Conservation (phyloP, 2,329 filamentous ascomycete species). For the Colletotrichum liriopes region DNA sequence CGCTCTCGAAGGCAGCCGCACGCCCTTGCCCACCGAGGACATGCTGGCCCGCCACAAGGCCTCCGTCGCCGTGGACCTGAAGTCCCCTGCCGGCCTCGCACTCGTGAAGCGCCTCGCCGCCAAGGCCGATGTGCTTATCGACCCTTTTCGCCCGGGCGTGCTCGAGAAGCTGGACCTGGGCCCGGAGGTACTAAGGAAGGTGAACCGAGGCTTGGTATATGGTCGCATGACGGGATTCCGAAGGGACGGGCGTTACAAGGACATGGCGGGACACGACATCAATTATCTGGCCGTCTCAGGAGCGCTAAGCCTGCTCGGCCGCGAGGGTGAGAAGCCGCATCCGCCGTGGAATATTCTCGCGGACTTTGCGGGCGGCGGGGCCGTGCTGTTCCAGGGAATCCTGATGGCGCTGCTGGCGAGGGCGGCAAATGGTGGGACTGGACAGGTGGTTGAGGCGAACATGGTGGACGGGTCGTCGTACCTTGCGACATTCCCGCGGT, state of each 20-base stretch:
- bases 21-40: conserved; percentile 72
- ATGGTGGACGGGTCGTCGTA: conserved; percentile 95
- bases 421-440: conserved; percentile 71
- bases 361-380: conserved; percentile 93
- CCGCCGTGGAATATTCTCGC: conserved; percentile 88
- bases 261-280: conserved; percentile 96
- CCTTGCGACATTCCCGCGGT: conserved; percentile 82
- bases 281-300: conserved; percentile 95
- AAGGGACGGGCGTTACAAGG: conserved; percentile 85
- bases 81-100: conserved; percentile 73
- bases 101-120: conserved; percentile 77
- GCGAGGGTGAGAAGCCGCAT: conserved; percentile 78
- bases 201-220: conserved; percentile 85
- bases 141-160: conserved; percentile 93
- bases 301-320: conserved; percentile 82
- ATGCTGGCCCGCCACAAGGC: conserved; percentile 85
- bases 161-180: conserved; percentile 87
- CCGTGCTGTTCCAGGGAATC: conserved; percentile 85
- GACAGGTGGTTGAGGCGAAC: conserved; percentile 94
- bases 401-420: conserved; percentile 83
- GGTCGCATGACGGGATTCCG: conserved; percentile 93
- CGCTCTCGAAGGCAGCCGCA: conserved; percentile 58
- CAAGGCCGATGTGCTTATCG: conserved; percentile 85
- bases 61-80: conserved; percentile 86
- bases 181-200: conserved; percentile 75